phyloP scores from a whole-genome alignment of 2,329 filamentous ascomycete species.

The Alternaria conjuncta region DNA sequence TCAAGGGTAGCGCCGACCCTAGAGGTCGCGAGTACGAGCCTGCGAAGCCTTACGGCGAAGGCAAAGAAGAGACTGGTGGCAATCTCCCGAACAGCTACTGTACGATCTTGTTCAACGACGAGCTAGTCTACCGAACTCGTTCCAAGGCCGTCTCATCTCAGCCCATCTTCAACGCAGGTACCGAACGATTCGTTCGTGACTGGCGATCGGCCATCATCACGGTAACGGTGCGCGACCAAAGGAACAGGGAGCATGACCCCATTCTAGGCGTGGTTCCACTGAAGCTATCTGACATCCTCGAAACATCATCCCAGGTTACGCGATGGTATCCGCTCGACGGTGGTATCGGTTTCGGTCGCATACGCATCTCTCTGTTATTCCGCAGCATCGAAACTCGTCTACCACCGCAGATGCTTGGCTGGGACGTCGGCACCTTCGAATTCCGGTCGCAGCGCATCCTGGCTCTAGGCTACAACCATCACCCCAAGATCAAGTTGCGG shows the following conservation, averaged over 20 bases:
- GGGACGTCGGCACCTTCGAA: slow-evolving; percentile 95
- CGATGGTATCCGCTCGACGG: slow-evolving; percentile 97
- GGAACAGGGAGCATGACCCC: slow-evolving; percentile 91
- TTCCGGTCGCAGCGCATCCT: slow-evolving; percentile 76
- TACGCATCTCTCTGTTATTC: slow-evolving; percentile 89
- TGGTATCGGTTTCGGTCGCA: slow-evolving; percentile 85
- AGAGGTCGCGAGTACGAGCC: slow-evolving; percentile 90
- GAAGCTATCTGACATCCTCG: slow-evolving; percentile 84
- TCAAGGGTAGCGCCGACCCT: slow-evolving; percentile 80
- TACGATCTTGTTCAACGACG: slow-evolving; percentile 88
- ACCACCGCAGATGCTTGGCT: slow-evolving; percentile 84
- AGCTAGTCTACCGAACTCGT: slow-evolving; percentile 90
- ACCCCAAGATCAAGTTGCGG: slow-evolving; percentile 74
- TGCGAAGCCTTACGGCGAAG: slow-evolving; percentile 82
- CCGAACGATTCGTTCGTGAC: slow-evolving; percentile 89
- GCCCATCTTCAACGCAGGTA: slow-evolving; percentile 96
- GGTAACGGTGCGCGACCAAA: slow-evolving; percentile 84
- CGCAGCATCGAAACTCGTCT: slow-evolving; percentile 85
- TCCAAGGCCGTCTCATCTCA: slow-evolving; percentile 92
- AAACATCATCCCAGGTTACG: slow-evolving; percentile 84
- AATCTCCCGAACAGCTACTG: slow-evolving; percentile 90
- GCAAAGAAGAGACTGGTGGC: slow-evolving; percentile 81
- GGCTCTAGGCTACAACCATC: slow-evolving; percentile 66
- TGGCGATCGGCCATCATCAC: slow-evolving; percentile 90
- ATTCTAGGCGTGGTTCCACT: slow-evolving; percentile 91